Evolutionary conservation across 768 basidiomycete genomes (phyloP), one percentile per base, ranked within the genome.

Genomic region (Kwoniella bestiolae): DNA sequence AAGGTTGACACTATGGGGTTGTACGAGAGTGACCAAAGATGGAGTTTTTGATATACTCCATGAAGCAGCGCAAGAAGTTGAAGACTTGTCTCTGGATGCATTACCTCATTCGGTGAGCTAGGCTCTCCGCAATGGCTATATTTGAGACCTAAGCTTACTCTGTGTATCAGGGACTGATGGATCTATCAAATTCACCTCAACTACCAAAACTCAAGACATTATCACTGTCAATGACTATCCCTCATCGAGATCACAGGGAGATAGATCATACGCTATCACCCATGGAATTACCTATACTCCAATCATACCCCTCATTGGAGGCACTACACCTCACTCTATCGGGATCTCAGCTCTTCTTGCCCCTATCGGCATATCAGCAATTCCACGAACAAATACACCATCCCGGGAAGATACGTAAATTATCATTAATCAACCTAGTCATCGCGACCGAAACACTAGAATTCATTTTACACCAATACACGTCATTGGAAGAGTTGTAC

Each of bases 11-110:
- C 47, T 77, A 7, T 77, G 76, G 76, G 76, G 76, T 12, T 74
- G 73, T 55, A 71, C 67, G 3, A 51, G 69, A 34, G 66, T 77
- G 23, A 77, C 76, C 1, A 65, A 51, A 31, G 61, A 60, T n/a
- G 71, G 69, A 4, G 66, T 77, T 0, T 68, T 51, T 50, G 47
- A 63, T 3, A 55, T 77, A 29, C 55, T 77, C 9, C 9, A 47
- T 4, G 53, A 67, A n/a, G 71, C 76, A 1, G 65, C 65, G 14
- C 16, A 50, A 9, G 32, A 69, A 18, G 46, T 77, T 1, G 63
- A 69, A 52, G 76, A 77, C 26, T 61, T 77, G 2, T 72, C 69
- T 3, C 28, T 77, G 14, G 76, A 77, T 50, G 70, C 73, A 5
- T 34, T 68, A 25, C 65, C 73, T 18, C 73, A 77, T 41, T 71